Percentiles rank a stretch among this genome's conserved stretches.
phyloP scores from a whole-genome alignment of 2,329 filamentous ascomycete genomes.

The Apiospora sp. region DNA sequence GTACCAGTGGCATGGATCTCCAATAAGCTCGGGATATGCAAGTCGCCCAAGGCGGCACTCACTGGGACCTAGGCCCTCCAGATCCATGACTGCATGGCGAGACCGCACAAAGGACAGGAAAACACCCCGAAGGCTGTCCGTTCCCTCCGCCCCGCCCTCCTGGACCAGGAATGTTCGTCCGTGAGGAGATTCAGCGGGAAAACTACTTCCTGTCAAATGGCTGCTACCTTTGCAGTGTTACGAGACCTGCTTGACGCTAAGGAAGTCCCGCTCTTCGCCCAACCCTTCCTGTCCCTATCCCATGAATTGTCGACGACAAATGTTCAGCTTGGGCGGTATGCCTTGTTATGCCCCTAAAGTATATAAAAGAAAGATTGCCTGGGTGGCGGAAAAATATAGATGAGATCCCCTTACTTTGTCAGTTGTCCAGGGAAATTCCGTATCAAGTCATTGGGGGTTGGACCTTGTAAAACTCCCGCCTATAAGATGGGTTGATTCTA shows the following conservation, averaged over 20 bases:
- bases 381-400: not conserved
- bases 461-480: not conserved
- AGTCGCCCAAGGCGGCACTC: not conserved
- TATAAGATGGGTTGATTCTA: not conserved
- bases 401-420: not conserved
- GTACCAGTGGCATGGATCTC: not conserved
- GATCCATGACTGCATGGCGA: not conserved
- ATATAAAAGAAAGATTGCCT: not conserved
- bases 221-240: not conserved
- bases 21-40: conserved; percentile 11
- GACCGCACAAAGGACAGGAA: not conserved
- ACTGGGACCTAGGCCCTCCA: not conserved
- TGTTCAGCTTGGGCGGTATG: not conserved
- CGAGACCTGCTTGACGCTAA: not conserved
- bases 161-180: not conserved
- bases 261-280: not conserved
- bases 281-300: not conserved
- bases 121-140: not conserved
- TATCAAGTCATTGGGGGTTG: not conserved
- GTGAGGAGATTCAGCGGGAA: not conserved
- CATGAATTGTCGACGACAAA: not conserved
- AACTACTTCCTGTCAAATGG: not conserved
- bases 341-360: not conserved
- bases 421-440: not conserved
- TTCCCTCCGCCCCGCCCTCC: not conserved